These are phyloP conservation scores for Tothia fuscella DNA, from an alignment of 2,329 filamentous ascomycete genomes.

Conservation along the genomic window DNA sequence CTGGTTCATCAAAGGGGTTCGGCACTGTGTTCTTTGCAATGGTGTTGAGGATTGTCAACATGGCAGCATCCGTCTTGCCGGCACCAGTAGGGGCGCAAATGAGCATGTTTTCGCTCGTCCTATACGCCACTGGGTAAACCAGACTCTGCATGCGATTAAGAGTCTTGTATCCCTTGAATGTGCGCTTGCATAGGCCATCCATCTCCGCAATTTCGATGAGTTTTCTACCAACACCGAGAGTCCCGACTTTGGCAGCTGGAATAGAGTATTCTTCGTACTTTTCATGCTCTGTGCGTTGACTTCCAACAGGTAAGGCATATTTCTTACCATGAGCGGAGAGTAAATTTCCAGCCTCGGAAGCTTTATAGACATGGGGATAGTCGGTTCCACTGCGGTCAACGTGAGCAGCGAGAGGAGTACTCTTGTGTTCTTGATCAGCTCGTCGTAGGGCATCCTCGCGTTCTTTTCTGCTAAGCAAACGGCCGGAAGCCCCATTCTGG, in stretches of 20 bases:
- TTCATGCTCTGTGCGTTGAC: conserved; percentile 54
- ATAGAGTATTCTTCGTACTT: conserved; percentile 86
- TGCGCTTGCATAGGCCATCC: conserved; percentile 80
- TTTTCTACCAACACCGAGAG: conserved; percentile 57
- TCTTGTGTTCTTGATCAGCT: conserved; percentile 76
- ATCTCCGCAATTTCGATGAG: conserved; percentile 69
- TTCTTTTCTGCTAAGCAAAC: conserved; percentile 62
- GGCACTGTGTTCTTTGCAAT: conserved; percentile 77
- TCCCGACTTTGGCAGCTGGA: conserved; percentile 70
- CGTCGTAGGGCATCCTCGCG: conserved; percentile 65
- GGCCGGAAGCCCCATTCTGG: conserved; percentile 37
- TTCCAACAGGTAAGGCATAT: conserved; percentile 71
- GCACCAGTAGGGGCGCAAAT: conserved; percentile 96
- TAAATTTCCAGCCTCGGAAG: conserved; percentile 73
- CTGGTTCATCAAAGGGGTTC: conserved; percentile 61
- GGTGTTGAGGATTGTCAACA: conserved; percentile 88
- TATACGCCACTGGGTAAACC: conserved; percentile 89
- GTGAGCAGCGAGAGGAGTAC: conserved; percentile 55
- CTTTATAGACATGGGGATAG: conserved; percentile 90
- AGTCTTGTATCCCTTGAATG: conserved; percentile 85
- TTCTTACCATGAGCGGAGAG: conserved; percentile 68
- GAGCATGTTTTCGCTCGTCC: conserved; percentile 95
- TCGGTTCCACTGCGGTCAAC: conserved; percentile 57
- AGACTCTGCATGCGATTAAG: conserved; percentile 98
- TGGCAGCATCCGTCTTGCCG: conserved; percentile 96